A percentile compares a stretch with the other conserved stretches of the same genome.
phyloP scores from a whole-genome alignment of 2,329 filamentous ascomycete species.

The Parastagonospora avenae region DNA sequence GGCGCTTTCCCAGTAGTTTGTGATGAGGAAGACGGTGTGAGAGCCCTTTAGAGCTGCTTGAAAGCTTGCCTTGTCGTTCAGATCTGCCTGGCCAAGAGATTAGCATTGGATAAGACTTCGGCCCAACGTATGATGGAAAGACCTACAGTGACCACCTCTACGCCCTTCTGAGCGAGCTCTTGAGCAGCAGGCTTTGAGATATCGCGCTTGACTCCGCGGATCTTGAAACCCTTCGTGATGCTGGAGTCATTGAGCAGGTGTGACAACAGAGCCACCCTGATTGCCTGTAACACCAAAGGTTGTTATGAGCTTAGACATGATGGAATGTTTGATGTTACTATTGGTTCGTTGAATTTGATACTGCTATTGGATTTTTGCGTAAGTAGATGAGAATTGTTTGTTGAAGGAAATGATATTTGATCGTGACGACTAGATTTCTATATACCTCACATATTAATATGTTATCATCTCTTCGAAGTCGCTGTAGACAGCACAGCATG shows the following conservation, averaged over 20 bases:
- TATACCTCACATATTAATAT: neutral
- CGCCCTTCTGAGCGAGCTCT: constrained; percentile 21
- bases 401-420: neutral
- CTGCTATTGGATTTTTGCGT: neutral
- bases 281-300: constrained; percentile 61
- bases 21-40: constrained; percentile 58
- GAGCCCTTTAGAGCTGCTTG: constrained; percentile 50
- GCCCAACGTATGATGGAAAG: too few relatives aligned
- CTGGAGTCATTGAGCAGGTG: constrained; percentile 52
- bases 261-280: constrained; percentile 57
- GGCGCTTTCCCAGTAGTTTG: constrained; percentile 30
- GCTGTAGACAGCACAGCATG: too few relatives aligned
- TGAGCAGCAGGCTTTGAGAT: constrained; percentile 23
- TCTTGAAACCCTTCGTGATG: constrained; percentile 54
- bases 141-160: constrained; percentile 24
- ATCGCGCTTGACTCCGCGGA: constrained; percentile 60
- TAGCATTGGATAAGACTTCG: constrained; percentile 5
- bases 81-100: constrained; percentile 49
- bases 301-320: constrained; percentile 34
- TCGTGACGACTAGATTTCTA: neutral
- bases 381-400: neutral
- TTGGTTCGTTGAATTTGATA: neutral
- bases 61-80: constrained; percentile 48
- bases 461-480: too few relatives aligned
- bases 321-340: neutral